Evolutionary conservation across 495 filamentous ascomycete genomes (phyloP).

Genomic region (Tricharina praecox): DNA sequence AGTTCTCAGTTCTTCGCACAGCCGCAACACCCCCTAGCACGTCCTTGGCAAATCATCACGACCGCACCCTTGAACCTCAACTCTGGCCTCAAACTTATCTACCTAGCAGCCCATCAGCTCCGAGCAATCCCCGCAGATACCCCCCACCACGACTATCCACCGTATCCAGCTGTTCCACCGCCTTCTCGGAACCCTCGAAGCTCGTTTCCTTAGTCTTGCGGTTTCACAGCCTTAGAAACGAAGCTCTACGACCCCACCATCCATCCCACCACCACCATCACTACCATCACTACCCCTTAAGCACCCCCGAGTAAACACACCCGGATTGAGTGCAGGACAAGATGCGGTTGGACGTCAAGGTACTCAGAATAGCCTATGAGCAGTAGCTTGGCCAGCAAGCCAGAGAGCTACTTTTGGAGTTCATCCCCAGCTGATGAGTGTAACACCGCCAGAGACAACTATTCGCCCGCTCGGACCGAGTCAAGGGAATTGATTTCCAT

Average conservation of each 20-base stretch:
- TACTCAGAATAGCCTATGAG: too few species aligned
- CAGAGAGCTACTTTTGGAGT: constrained; percentile 4
- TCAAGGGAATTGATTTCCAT: constrained; percentile 96
- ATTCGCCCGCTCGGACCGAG: constrained; percentile 71
- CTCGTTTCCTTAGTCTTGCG: neutral
- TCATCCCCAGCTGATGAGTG: constrained; percentile 5
- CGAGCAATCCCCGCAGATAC: neutral
- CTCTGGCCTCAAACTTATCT: constrained; percentile 7
- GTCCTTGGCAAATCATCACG: too few species aligned
- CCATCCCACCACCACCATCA: neutral
- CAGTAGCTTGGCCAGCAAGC: too few species aligned
- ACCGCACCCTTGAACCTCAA: constrained; percentile 5
- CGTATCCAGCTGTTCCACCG: neutral
- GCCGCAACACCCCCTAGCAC: too few species aligned
- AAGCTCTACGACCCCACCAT: constrained; percentile 5
- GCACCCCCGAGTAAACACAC: constrained; percentile 1
- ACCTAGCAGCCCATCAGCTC: constrained; percentile 2
- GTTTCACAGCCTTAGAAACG: constrained; percentile 5
- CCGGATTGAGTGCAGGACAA: constrained; percentile 26
- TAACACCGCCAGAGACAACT: constrained; percentile 54
- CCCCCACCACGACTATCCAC: neutral
- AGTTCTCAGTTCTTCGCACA: too few species aligned
- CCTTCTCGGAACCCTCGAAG: neutral
- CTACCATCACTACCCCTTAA: too few species aligned
- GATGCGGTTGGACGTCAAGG: constrained; percentile 88